A percentile compares a stretch with the other conserved stretches of the same genome.
Evolutionary conservation across 345 rosid genomes (phyloP).

Genomic region (Eucalyptus curtisii): DNA sequence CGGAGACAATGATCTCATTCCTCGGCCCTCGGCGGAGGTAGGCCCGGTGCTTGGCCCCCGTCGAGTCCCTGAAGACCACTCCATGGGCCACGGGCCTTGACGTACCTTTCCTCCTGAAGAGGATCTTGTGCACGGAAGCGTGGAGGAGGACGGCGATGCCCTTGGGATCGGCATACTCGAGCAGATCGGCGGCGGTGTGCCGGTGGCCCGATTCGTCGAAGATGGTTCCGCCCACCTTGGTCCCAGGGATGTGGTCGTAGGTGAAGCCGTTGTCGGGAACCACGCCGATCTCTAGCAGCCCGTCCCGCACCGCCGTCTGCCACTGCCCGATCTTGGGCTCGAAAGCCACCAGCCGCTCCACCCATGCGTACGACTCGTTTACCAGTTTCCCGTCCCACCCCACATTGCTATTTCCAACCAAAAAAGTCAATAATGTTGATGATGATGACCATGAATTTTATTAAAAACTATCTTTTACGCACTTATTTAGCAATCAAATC

Average conservation of each 20-base stretch:
- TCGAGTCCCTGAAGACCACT: slow-evolving; percentile 14
- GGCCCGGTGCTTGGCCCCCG: slow-evolving; percentile 8
- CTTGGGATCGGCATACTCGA: slow-evolving; percentile 19
- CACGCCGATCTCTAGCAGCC: slow-evolving; percentile 17
- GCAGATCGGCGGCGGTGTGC: slow-evolving; percentile 33
- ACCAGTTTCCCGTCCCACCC: slow-evolving; percentile 21
- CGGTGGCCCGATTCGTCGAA: slow-evolving; percentile 19
- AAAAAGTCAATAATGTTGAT: background rate
- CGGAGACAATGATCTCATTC: slow-evolving; percentile 22
- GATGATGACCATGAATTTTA: background rate
- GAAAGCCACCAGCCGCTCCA: slow-evolving; percentile 21
- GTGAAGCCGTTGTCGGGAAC: slow-evolving; percentile 25
- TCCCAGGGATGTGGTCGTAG: slow-evolving; percentile 23
- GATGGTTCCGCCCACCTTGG: slow-evolving; percentile 32
- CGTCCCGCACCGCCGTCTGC: slow-evolving; percentile 29
- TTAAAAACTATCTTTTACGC: background rate
- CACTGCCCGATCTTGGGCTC: slow-evolving; percentile 12
- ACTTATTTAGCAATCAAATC: background rate
- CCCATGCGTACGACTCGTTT: slow-evolving; percentile 25
- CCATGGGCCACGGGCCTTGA: slow-evolving; percentile 13
- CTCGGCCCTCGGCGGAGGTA: background rate
- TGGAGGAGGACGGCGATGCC: slow-evolving; percentile 12
- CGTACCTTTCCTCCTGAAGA: background rate
- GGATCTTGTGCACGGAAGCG: slow-evolving; percentile 17
- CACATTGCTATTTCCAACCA: background rate